phyloP scores from a whole-genome alignment of 163 green algal species.

The Chlorella variabilis region DNA sequence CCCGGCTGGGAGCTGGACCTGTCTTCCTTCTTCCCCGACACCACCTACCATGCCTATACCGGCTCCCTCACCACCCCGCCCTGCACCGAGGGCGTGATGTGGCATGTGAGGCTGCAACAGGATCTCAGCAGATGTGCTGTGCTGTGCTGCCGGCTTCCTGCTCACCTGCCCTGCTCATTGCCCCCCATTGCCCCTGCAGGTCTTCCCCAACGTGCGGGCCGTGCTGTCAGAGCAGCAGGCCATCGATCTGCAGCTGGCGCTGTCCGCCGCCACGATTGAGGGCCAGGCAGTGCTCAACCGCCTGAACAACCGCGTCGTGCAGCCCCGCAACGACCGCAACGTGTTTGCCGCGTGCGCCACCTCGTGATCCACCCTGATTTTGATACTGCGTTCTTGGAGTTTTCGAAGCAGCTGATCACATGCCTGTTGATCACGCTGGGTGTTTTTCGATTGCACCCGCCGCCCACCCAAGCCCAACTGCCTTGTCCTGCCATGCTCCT shows the following conservation, averaged over 20 bases:
- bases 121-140: not conserved
- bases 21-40: not conserved
- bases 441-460: no score
- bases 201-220: not conserved
- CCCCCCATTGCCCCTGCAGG: not conserved
- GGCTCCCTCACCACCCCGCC: slow-evolving; percentile 39
- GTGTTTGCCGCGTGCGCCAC: not conserved
- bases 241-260: not conserved
- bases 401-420: no score
- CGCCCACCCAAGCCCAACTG: no score
- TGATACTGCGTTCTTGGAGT: no score
- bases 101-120: slow-evolving; percentile 25
- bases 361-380: no score
- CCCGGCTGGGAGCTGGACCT: slow-evolving; percentile 8
- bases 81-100: slow-evolving; percentile 40
- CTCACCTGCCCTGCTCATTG: no score
- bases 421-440: no score
- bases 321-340: not conserved
- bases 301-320: not conserved
- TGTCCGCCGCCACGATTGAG: not conserved
- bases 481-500: no score
- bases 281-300: not conserved
- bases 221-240: not conserved
- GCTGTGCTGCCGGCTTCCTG: not conserved
- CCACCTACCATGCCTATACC: slow-evolving; percentile 8